Evolutionary conservation across 352 stramenopile genomes (phyloP), one percentile per base, ranked within the genome.

Genomic region (Phytophthora megakarya): DNA sequence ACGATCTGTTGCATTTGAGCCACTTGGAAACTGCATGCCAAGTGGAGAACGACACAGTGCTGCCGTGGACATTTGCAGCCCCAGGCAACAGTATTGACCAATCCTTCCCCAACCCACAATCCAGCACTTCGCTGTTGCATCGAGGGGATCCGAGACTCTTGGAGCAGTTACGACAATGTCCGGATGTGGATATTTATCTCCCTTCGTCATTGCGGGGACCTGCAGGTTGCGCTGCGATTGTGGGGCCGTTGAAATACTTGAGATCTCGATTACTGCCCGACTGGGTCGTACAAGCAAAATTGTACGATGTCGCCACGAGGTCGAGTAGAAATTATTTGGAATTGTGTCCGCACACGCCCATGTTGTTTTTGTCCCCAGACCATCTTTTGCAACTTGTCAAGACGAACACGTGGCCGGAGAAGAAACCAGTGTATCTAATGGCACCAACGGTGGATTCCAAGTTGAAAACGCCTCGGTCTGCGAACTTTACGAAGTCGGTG

Each of bases 171-270:
- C 44, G 55, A 19, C 40, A 71, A 4, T 90, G 82, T 49, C 69
- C 77, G 0, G 80, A 88, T 40, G 70, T 92, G 26, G 82, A 92
- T 22, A 78, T 92, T 45, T 92, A 80, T 63, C 50, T 89, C 4
- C 79, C 83, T 3, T 45, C 32, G 1, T 32, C 21, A 4, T 39
- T 19, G 1, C 42, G 39, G 56, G 63, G 38, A 46, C 84, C 45
- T 57, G 73, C 32, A 33, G 61, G 47, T 47, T 86, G 61, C 64
- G 81, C 42, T 73, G 88, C 68, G 72, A 80, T 73, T 73, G 86
- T 21, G 9, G 65, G 65, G 1, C 65, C 65, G 13, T 42, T 73
- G n/a, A 70, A 70, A 35, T 73, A 66, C 42, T 30, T 78, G 37
- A 28, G 65, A 2, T 69, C 74, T 0, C 42, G 74, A n/a, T 13